Conservation (phyloP, 768 basidiomycete species). For the Serendipita sp. region DNA sequence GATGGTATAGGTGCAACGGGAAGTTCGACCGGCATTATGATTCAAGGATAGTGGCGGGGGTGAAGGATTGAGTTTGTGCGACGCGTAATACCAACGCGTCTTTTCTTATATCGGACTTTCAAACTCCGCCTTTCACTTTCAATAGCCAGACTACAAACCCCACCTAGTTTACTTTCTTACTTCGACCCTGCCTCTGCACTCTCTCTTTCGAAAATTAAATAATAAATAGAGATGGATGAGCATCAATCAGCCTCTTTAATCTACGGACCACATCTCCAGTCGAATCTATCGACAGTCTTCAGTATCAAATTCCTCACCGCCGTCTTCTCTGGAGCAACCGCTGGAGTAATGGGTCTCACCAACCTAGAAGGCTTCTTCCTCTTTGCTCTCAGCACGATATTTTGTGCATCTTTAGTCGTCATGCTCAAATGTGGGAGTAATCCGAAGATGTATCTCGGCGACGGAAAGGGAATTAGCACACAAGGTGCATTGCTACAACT, state of each 20-base stretch:
- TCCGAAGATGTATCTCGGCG: slow-evolving; percentile 39
- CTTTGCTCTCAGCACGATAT: slow-evolving; percentile 50
- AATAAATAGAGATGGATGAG: neutral
- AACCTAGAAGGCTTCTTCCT: slow-evolving; percentile 71
- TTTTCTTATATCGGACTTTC: neutral
- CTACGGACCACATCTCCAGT: slow-evolving; percentile 1
- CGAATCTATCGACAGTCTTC: neutral
- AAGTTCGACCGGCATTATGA: slow-evolving; percentile 8
- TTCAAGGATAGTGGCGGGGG: neutral
- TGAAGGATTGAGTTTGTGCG: neutral
- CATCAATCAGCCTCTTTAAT: neutral
- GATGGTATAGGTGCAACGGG: slow-evolving; percentile 35
- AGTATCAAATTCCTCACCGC: slow-evolving; percentile 68
- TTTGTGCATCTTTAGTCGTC: slow-evolving; percentile 50
- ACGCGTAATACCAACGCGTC: slow-evolving; percentile 4
- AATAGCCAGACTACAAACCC: neutral
- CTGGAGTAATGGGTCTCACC: slow-evolving; percentile 78
- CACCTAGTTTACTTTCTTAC: too few relatives aligned
- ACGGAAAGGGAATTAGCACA: neutral
- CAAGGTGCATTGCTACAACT: slow-evolving; percentile 50
- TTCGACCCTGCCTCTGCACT: too few relatives aligned
- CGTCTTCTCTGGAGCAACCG: slow-evolving; percentile 74
- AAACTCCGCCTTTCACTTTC: neutral
- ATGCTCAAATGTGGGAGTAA: slow-evolving; percentile 54
- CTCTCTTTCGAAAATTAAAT: too few relatives aligned